phyloP scores from a whole-genome alignment of 176 grass and related monocot species.

The Oryza glaberrima region DNA sequence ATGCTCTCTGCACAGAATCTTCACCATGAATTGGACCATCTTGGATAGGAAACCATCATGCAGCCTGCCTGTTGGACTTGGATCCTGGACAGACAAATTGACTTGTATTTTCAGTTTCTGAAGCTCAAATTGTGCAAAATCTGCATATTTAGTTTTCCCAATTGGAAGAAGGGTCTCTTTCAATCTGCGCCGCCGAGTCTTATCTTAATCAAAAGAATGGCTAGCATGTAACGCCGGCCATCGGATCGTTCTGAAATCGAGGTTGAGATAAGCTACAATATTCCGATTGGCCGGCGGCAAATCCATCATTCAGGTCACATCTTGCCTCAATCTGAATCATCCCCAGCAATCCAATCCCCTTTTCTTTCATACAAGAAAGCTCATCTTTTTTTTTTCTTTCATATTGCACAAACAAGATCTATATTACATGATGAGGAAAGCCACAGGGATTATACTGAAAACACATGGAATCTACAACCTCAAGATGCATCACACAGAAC shows the following conservation, averaged over 20 bases:
- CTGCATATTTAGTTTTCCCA: background rate
- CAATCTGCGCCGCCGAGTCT: slow-evolving; percentile 10
- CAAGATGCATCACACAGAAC: background rate
- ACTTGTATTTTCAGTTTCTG: background rate
- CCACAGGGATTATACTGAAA: slow-evolving; percentile 4
- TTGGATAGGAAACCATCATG: background rate
- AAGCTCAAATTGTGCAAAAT: background rate
- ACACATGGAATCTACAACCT: background rate
- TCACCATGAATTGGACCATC: background rate
- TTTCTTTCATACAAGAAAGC: background rate
- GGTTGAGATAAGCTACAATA: slow-evolving; percentile 19
- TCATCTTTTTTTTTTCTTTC: background rate
- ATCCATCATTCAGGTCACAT: slow-evolving; percentile 27
- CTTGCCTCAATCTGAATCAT: slow-evolving; percentile 1
- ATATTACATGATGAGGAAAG: background rate
- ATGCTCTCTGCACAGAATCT: background rate
- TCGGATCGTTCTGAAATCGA: slow-evolving; percentile 24
- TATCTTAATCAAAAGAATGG: slow-evolving; percentile 44
- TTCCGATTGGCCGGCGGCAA: slow-evolving; percentile 3
- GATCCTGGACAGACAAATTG: background rate
- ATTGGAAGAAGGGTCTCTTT: slow-evolving; percentile 28
- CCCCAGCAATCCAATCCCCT: background rate
- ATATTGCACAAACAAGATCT: background rate
- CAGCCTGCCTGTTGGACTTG: background rate
- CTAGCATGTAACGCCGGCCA: slow-evolving; percentile 15